These are phyloP conservation scores for Tuber aestivum DNA, from an alignment of 495 filamentous ascomycete species.

Conservation along the genomic window DNA sequence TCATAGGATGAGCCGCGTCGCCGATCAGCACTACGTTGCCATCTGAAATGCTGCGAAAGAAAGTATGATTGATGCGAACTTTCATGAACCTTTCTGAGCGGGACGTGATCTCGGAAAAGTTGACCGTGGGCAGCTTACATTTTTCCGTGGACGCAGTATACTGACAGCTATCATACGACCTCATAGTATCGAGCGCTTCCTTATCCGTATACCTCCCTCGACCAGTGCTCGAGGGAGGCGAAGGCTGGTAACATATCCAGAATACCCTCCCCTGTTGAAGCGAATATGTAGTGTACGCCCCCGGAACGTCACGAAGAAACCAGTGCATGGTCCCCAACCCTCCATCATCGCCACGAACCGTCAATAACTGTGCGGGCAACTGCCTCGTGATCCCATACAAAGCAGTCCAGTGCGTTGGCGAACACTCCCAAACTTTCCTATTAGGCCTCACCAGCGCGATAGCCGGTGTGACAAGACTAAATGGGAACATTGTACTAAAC, in stretches of 20 bases:
- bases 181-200: slow-evolving; percentile 17
- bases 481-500: neutral
- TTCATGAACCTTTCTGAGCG: slow-evolving; percentile 17
- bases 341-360: neutral
- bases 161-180: slow-evolving; percentile 5
- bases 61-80: slow-evolving; percentile 25
- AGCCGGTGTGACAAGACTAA: neutral
- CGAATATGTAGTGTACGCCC: slow-evolving; percentile 34
- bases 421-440: slow-evolving; percentile 12
- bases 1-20: slow-evolving; percentile 35
- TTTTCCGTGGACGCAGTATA: slow-evolving; percentile 7
- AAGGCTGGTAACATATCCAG: slow-evolving; percentile 30
- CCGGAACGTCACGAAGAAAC: slow-evolving; percentile 17
- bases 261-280: slow-evolving; percentile 24
- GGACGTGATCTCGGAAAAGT: slow-evolving; percentile 23
- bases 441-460: neutral
- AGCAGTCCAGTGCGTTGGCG: slow-evolving; percentile 24
- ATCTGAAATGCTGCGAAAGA: slow-evolving; percentile 8
- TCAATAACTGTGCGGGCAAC: slow-evolving; percentile 19
- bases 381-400: slow-evolving; percentile 25
- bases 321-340: slow-evolving; percentile 19
- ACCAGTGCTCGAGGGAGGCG: neutral
- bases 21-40: slow-evolving; percentile 25
- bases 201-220: neutral
- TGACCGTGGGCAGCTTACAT: neutral